phyloP scores from a whole-genome alignment of 108 stramenopile genomes.

The Pseudonitzschia pungens region DNA sequence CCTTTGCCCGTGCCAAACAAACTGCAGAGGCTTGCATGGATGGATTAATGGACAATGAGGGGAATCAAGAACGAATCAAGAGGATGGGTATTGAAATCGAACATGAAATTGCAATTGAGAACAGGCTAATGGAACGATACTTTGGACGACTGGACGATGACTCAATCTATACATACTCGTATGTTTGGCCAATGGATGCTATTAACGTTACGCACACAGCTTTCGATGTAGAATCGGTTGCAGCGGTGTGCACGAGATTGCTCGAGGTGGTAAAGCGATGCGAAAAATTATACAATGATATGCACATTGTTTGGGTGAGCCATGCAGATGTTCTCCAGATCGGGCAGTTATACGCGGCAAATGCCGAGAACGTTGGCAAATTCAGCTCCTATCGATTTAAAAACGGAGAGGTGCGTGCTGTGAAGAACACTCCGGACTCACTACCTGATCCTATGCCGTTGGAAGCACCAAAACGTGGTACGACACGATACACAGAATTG shows the following conservation, averaged over 20 bases:
- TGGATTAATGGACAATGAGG: constrained; percentile 26
- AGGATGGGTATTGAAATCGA: constrained; percentile 50
- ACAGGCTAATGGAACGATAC: constrained; percentile 77
- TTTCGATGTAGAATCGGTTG: constrained; percentile 82
- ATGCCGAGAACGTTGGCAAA: constrained; percentile 52
- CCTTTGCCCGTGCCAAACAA: constrained; percentile 76
- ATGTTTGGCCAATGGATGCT: constrained; percentile 81
- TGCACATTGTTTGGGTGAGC: constrained; percentile 66
- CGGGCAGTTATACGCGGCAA: constrained; percentile 73
- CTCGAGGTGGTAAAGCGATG: constrained; percentile 52
- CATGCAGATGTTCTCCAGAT: constrained; percentile 88
- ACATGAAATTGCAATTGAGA: constrained; percentile 46
- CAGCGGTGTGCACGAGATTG: constrained; percentile 75
- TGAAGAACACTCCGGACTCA: constrained; percentile 46
- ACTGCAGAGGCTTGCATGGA: constrained; percentile 67
- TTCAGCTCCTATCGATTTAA: constrained; percentile 80
- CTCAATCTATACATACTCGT: constrained; percentile 62
- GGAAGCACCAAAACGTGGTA: constrained; percentile 48
- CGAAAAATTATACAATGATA: constrained; percentile 36
- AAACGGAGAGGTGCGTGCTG: constrained; percentile 80
- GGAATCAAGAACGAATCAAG: constrained; percentile 35
- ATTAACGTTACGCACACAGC: constrained; percentile 70
- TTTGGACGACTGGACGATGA: constrained; percentile 77
- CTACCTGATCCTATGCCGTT: constrained; percentile 50
- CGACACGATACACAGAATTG: constrained; percentile 21